Percentiles rank a stretch among this genome's conserved stretches.
These are phyloP conservation scores for Paraconiothyrium brasiliense DNA, from an alignment of 2,329 filamentous ascomycete genomes.

Conservation along the genomic window DNA sequence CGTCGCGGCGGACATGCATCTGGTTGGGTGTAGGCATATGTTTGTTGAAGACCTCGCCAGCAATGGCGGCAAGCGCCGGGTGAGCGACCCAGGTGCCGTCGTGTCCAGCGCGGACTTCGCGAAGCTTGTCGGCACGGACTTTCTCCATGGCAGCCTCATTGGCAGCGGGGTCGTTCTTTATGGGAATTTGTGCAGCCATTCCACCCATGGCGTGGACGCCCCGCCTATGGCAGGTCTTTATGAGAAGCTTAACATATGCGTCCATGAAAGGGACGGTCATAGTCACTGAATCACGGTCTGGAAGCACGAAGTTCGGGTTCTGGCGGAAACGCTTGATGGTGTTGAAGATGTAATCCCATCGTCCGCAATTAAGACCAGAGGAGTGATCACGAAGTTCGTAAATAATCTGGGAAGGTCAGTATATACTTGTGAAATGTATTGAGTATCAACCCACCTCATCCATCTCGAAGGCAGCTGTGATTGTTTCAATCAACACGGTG, in stretches of 20 bases:
- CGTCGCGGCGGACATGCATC: conserved; percentile 87
- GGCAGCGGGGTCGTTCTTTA: conserved; percentile 90
- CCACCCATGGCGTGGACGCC: conserved; percentile 99
- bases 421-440: conserved; percentile 22
- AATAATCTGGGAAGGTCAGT: conserved; percentile 73
- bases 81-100: conserved; percentile 98
- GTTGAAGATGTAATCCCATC: conserved; percentile 99
- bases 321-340: conserved; percentile 99
- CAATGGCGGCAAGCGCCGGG: conserved; percentile 87
- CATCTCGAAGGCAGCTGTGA: conserved; percentile 98
- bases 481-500: conserved; percentile 97
- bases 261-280: conserved; percentile 99
- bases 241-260: conserved; percentile 93
- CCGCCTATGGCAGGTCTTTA: conserved; percentile 96
- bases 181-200: conserved; percentile 98
- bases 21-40: conserved; percentile 99
- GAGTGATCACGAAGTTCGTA: conserved; percentile 98
- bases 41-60: conserved; percentile 93
- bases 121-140: conserved; percentile 93
- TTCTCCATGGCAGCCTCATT: conserved; percentile 95
- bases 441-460: conserved; percentile 70
- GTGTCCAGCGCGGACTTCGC: conserved; percentile 93
- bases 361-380: conserved; percentile 95
- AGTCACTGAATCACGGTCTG: conserved; percentile 88
- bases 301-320: conserved; percentile 90